Conservation (phyloP, 2,329 filamentous ascomycete species). For the Cyphellophora attinorum region DNA sequence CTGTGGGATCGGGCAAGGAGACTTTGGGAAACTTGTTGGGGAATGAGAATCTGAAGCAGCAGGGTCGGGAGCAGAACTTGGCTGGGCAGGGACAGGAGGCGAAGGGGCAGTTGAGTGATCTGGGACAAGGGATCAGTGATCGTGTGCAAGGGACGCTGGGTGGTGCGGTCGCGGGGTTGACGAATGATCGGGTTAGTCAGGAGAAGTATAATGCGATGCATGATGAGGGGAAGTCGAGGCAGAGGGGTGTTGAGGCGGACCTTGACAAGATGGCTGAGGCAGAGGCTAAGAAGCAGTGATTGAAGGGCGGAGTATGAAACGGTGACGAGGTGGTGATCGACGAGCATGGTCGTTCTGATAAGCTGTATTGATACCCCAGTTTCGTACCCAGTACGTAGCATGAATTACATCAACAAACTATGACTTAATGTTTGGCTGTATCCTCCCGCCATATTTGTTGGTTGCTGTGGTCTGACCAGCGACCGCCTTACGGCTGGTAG, state of each 20-base stretch:
- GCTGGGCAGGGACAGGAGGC: slow-evolving; percentile 75
- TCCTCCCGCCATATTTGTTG: too few relatives aligned
- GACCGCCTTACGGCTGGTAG: too few relatives aligned
- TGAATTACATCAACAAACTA: too few relatives aligned
- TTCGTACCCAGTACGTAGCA: too few relatives aligned
- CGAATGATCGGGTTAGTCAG: slow-evolving; percentile 59
- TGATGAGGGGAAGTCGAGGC: slow-evolving; percentile 72
- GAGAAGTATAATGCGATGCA: slow-evolving; percentile 53
- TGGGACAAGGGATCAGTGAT: slow-evolving; percentile 56
- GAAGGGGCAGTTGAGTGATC: slow-evolving; percentile 68
- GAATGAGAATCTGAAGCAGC: slow-evolving; percentile 61
- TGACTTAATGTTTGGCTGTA: too few relatives aligned
- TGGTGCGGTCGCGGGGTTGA: slow-evolving; percentile 59
- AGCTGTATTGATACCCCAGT: too few relatives aligned
- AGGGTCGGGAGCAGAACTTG: slow-evolving; percentile 68
- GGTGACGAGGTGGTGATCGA: too few relatives aligned
- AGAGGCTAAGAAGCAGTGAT: not conserved
- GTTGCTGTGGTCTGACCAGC: too few relatives aligned
- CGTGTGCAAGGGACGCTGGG: slow-evolving; percentile 65
- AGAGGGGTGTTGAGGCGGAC: slow-evolving; percentile 75
- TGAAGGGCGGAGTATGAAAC: too few relatives aligned
- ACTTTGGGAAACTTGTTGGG: slow-evolving; percentile 66
- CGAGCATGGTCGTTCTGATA: too few relatives aligned
- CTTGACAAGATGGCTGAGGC: slow-evolving; percentile 58
- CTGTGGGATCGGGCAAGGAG: slow-evolving; percentile 78